Evolutionary conservation across 2,329 filamentous ascomycete genomes (phyloP), one percentile per base, ranked within the genome.

Genomic region (Xylariales sp.): DNA sequence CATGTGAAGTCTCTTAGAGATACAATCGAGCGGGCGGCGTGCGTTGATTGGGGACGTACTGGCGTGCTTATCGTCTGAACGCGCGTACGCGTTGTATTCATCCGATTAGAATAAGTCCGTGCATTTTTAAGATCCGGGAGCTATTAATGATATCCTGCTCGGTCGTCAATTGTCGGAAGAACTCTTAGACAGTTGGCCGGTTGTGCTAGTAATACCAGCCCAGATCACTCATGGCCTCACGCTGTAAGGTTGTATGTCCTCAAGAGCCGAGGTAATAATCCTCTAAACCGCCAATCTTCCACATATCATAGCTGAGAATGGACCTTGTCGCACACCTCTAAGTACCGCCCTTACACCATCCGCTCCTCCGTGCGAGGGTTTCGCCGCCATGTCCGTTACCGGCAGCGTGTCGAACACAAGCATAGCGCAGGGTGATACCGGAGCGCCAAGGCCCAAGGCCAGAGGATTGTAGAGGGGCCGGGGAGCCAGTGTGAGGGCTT

Each of bases 41-140:
- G 23, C 23, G 23, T 23, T 23, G 23, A 23, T 2, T 23, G 23
- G 23, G 39, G 39, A 12, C 10, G 14, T 41, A 53, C 36, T 32
- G 9, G 30, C 9, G 30, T 34, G 30, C n/a, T 54, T 39, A n/a
- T 39, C 32, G 32, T 12, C 8, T 18, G 5, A 46, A 39, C 36
- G n/a, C 23, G 18, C 12, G n/a, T 36, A 53, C 2, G 36, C 10
- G 12, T 30, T 36, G 8, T n/a, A 32, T 53, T 49, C 34, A 63
- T 54, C 59, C 54, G 39, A 58, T 50, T 57, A 54, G 54, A 46
- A 54, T 41, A 30, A 54, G n/a, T 8, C 32, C 16, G 32, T 36
- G 39, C 10, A 49, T 23, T 28, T 39, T 12, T n/a, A n/a, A 28
- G 28, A 41, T 56, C 18, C 14, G n/a, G 36, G 54, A 39, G 23